Conservation (phyloP, 495 filamentous ascomycete genomes). For the Penicillium angulare region DNA sequence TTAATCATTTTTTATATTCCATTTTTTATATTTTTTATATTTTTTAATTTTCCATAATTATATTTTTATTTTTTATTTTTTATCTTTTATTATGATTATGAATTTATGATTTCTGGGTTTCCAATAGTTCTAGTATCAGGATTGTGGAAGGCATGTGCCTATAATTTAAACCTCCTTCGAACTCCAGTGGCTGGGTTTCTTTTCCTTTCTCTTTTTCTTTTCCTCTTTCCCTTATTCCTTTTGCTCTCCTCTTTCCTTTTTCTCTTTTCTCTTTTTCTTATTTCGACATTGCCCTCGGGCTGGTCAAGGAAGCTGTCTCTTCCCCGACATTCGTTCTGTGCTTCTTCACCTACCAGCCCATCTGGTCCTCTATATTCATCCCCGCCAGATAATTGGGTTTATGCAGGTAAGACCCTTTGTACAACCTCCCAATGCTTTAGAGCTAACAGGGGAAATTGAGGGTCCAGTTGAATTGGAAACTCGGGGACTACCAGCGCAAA, state of each 20-base stretch:
- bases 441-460: neutral
- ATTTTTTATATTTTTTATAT: conserved; percentile 10
- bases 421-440: neutral
- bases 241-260: conserved; percentile 12
- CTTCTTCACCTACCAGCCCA: conserved; percentile 18
- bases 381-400: conserved; percentile 5
- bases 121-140: conserved; percentile 11
- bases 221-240: conserved; percentile 9
- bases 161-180: conserved; percentile 3
- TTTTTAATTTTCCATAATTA: conserved; percentile 7
- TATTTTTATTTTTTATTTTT: conserved; percentile 14
- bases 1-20: conserved; percentile 12
- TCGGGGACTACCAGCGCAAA: neutral
- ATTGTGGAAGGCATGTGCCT: conserved; percentile 6
- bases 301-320: conserved; percentile 25
- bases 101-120: no score
- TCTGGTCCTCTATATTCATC: neutral
- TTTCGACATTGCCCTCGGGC: conserved; percentile 15
- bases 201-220: neutral
- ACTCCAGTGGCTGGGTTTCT: no score
- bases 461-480: neutral
- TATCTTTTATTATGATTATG: neutral
- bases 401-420: neutral
- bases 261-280: conserved; percentile 17
- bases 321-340: conserved; percentile 17